Conservation (phyloP, 371 early-diverging fungal genomes). For the Entomophthora muscae region DNA sequence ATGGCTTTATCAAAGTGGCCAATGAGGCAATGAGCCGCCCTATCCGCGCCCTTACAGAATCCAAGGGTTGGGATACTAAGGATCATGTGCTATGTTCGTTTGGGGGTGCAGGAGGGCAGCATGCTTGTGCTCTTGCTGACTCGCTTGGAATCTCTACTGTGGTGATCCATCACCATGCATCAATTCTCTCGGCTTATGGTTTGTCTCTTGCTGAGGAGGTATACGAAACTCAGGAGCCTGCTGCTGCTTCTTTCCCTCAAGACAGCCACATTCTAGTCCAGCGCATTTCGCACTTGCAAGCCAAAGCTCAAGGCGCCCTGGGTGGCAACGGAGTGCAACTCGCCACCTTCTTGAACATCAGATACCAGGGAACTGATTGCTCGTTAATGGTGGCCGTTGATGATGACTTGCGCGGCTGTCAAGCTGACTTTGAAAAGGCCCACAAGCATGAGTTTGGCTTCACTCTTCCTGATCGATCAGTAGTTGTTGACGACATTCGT, state of each 20-base stretch:
- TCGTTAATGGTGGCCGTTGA: conserved; percentile 69
- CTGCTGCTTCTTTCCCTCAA: conserved; percentile 20
- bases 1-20: conserved; percentile 85
- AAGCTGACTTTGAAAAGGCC: conserved; percentile 32
- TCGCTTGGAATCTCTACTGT: conserved; percentile 66
- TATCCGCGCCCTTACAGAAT: conserved; percentile 84
- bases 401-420: conserved; percentile 37
- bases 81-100: conserved; percentile 80
- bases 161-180: conserved; percentile 69
- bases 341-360: conserved; percentile 68
- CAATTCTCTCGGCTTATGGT: conserved; percentile 88
- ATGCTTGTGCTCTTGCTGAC: conserved; percentile 85
- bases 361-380: conserved; percentile 90
- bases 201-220: conserved; percentile 81
- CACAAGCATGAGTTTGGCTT: conserved; percentile 90
- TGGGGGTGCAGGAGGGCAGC: conserved; percentile 91
- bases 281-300: conserved; percentile 30
- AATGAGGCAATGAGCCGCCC: conserved; percentile 93
- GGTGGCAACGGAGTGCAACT: conserved; percentile 40
- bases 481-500: conserved; percentile 83
- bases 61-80: conserved; percentile 75
- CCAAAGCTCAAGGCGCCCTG: conserved; percentile 23
- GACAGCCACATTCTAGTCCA: conserved; percentile 19
- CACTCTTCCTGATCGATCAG: conserved; percentile 49
- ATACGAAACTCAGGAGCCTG: conserved; percentile 78